Evolutionary conservation across 768 basidiomycete genomes (phyloP).

Genomic region (Vararia minispora): DNA sequence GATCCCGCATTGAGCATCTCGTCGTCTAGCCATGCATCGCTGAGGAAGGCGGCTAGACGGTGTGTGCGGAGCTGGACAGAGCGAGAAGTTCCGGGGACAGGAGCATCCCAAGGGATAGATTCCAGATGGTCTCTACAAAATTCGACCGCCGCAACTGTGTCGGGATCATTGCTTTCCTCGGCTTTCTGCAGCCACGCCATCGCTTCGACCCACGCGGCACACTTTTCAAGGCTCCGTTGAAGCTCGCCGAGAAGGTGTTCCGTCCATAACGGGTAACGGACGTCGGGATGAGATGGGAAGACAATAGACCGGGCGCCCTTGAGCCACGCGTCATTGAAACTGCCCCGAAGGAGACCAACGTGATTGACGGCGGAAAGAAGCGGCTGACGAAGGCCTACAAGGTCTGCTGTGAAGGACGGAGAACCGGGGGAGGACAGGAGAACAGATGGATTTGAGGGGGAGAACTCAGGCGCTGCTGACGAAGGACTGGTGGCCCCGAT

Average conservation of each 20-base stretch:
- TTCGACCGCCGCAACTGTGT: background rate
- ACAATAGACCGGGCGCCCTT: background rate
- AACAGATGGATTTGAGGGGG: too few relatives aligned
- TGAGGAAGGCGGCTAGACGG: slow-evolving; percentile 1
- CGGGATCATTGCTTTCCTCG: background rate
- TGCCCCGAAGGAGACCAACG: background rate
- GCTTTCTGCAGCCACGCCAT: background rate
- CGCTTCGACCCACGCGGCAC: background rate
- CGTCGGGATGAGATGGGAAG: background rate
- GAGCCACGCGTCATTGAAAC: background rate
- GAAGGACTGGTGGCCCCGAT: too few relatives aligned
- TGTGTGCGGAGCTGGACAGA: background rate
- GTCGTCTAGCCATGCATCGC: slow-evolving; percentile 6
- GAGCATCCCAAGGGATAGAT: background rate
- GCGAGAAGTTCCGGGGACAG: background rate
- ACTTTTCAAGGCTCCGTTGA: background rate
- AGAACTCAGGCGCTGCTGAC: too few relatives aligned
- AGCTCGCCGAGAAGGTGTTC: background rate
- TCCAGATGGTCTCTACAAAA: background rate
- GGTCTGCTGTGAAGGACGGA: too few relatives aligned
- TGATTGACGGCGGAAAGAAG: background rate
- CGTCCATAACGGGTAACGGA: background rate
- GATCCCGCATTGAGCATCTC: slow-evolving; percentile 6
- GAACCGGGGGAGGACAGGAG: too few relatives aligned
- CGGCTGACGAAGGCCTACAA: too few relatives aligned